phyloP scores from a whole-genome alignment of 208 protist species.

The Leishmania major region DNA sequence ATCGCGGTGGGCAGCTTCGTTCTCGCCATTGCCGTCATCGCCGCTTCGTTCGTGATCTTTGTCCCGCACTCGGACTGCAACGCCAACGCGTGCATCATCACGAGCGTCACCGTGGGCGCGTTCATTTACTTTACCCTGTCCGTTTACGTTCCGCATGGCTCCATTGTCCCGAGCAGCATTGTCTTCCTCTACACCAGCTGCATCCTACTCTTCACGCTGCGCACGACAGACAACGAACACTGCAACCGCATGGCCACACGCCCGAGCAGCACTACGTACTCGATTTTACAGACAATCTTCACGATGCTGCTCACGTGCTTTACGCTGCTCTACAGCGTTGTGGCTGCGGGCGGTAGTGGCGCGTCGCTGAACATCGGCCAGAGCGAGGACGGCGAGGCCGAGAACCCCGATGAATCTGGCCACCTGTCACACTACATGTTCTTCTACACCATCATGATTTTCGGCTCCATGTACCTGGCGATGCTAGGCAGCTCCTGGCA shows the following conservation, averaged over 20 bases:
- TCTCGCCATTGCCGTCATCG: conserved; percentile 45
- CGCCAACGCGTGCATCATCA: conserved; percentile 86
- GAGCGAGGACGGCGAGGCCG: conserved; percentile 76
- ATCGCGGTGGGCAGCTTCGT: conserved; percentile 55
- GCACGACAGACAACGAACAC: conserved; percentile 44
- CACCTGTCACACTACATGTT: conserved; percentile 91
- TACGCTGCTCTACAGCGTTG: conserved; percentile 77
- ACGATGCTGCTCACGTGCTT: conserved; percentile 54
- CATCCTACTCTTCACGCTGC: conserved; percentile 89
- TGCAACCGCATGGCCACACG: conserved; percentile 69
- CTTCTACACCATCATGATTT: conserved; percentile 94
- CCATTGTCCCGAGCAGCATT: conserved; percentile 91
- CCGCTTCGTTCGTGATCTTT: conserved; percentile 77
- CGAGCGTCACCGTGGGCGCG: conserved; percentile 71
- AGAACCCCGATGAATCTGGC: conserved; percentile 76
- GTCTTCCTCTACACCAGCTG: conserved; percentile 90
- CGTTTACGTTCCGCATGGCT: conserved; percentile 86
- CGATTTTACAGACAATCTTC: conserved; percentile 60
- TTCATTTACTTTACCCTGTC: conserved; percentile 83
- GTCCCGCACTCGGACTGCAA: conserved; percentile 83
- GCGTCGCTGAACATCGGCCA: conserved; percentile 53
- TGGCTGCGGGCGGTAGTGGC: conserved; percentile 71
- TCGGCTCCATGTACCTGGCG: conserved; percentile 94
- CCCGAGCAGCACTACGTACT: conserved; percentile 36
- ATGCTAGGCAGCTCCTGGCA: conserved; percentile 94